Evolutionary conservation across 768 basidiomycete genomes (phyloP).

Genomic region (Leucosporidium scottii): DNA sequence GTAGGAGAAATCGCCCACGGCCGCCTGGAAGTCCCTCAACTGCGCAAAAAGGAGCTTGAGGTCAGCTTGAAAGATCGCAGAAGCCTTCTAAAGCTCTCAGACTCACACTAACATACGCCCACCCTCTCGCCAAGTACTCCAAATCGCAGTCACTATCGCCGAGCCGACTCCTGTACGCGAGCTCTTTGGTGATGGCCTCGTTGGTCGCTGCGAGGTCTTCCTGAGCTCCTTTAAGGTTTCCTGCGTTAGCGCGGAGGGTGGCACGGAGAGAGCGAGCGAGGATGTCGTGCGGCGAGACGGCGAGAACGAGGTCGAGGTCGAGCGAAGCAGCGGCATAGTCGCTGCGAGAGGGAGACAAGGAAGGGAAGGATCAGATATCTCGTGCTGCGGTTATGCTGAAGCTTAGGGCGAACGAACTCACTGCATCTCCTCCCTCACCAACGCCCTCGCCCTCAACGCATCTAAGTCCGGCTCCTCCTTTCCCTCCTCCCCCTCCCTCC

Average conservation of each 20-base stretch:
- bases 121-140: constrained; percentile 15
- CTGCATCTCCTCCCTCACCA: constrained; percentile 24
- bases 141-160: constrained; percentile 26
- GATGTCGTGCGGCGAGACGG: constrained; percentile 12
- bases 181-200: constrained; percentile 5
- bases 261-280: constrained; percentile 23
- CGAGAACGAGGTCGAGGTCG: constrained; percentile 9
- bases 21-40: constrained; percentile 11
- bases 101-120: constrained; percentile 8
- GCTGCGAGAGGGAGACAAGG: neutral
- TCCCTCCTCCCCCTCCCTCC: neutral
- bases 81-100: neutral
- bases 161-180: constrained; percentile 18
- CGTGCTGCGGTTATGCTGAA: too few relatives aligned
- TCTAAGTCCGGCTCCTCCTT: constrained; percentile 17
- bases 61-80: too few relatives aligned
- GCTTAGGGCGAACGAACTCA: neutral
- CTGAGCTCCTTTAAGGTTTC: constrained; percentile 13
- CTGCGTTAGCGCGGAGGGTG: neutral
- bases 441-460: constrained; percentile 23
- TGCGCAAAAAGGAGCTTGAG: neutral
- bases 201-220: constrained; percentile 20
- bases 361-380: too few relatives aligned
- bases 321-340: neutral
- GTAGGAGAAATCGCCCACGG: constrained; percentile 19